These are phyloP conservation scores for Mesembryanthemum crystallinum DNA, from an alignment of 148 eudicot species.

Conservation along the genomic window DNA sequence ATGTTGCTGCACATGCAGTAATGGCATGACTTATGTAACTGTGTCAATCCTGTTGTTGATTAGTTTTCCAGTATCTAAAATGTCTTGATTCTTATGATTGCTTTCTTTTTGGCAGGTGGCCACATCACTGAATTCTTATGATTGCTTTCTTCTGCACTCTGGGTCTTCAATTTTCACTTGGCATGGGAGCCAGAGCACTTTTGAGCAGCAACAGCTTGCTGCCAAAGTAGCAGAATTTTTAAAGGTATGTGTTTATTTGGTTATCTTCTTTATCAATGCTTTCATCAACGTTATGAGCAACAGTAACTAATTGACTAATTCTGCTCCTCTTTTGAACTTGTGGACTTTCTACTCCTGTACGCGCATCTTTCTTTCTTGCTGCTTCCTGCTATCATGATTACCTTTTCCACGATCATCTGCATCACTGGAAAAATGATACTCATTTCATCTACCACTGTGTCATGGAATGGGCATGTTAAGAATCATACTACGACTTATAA, in stretches of 20 bases:
- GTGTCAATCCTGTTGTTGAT: neutral
- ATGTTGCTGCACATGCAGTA: neutral
- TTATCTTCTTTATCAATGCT: neutral
- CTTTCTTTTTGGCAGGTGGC: constrained; percentile 53
- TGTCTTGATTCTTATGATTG: neutral
- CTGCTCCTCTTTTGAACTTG: neutral
- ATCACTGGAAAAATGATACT: neutral
- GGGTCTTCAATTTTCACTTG: constrained; percentile 70
- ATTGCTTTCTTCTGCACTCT: constrained; percentile 89
- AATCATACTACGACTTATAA: too few relatives aligned
- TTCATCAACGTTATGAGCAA: neutral
- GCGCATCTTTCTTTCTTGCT: neutral
- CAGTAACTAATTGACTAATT: neutral
- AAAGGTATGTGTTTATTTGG: constrained; percentile 51
- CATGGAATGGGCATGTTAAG: neutral
- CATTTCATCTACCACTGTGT: neutral
- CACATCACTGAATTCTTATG: constrained; percentile 70
- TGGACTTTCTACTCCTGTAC: neutral
- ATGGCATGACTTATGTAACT: neutral
- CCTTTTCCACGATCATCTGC: neutral
- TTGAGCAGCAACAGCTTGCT: constrained; percentile 89
- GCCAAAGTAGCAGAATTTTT: constrained; percentile 83
- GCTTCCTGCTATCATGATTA: neutral
- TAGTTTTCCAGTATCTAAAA: neutral
- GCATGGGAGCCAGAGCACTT: constrained; percentile 89